Evolutionary conservation across 176 grass and related monocot genomes (phyloP).

Genomic region (Bothriochloa decipiens): DNA sequence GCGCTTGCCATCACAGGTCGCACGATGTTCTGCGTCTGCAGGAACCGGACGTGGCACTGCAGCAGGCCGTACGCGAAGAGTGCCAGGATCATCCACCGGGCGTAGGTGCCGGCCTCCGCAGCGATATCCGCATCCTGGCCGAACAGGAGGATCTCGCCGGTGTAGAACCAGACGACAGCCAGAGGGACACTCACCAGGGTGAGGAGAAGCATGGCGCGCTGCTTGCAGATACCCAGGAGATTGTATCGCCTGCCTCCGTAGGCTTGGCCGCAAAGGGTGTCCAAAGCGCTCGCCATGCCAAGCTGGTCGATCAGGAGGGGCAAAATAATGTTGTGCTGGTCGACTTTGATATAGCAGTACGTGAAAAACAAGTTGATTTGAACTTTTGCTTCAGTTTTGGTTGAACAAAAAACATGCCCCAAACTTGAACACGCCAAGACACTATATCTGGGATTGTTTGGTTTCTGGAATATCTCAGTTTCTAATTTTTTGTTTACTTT

Average conservation of each 20-base stretch:
- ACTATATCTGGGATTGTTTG: too few relatives aligned
- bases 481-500: too few relatives aligned
- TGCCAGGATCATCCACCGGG: conserved; percentile 53
- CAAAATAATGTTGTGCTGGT: too few relatives aligned
- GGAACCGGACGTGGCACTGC: conserved; percentile 46
- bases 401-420: too few relatives aligned
- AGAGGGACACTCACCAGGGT: background rate
- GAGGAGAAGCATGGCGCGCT: conserved; percentile 53
- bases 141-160: background rate
- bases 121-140: conserved; percentile 13
- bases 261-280: conserved; percentile 1
- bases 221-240: conserved; percentile 54
- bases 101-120: conserved; percentile 2
- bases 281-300: background rate
- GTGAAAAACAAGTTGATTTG: too few relatives aligned
- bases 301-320: background rate
- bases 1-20: conserved; percentile 50
- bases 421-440: too few relatives aligned
- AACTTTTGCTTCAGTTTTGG: too few relatives aligned
- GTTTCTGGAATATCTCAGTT: too few relatives aligned
- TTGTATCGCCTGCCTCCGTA: conserved; percentile 34
- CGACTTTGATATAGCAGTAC: too few relatives aligned
- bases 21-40: conserved; percentile 69
- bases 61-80: conserved; percentile 54
- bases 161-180: conserved; percentile 4